Conservation (phyloP, 352 stramenopile genomes). For the Aphanomyces invadans region DNA sequence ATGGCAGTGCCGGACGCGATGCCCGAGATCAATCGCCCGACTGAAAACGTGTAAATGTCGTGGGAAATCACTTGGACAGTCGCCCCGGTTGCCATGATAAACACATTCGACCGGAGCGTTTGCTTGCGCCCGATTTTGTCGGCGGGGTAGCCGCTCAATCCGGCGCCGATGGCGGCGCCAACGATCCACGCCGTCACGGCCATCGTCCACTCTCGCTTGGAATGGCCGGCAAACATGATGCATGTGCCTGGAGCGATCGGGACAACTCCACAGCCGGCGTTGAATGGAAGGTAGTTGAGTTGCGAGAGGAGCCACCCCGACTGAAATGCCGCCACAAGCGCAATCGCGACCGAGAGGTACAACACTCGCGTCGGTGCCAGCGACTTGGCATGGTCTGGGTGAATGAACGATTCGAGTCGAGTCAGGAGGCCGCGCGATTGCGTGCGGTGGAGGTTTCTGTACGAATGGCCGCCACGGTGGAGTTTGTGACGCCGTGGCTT, state of each 20-base stretch:
- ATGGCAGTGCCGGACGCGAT: slow-evolving; percentile 26
- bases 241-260: slow-evolving; percentile 36
- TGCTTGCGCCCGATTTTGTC: slow-evolving; percentile 43
- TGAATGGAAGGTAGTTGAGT: slow-evolving; percentile 46
- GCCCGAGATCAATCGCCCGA: slow-evolving; percentile 29
- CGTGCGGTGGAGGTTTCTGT: not conserved
- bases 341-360: slow-evolving; percentile 38
- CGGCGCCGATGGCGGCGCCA: slow-evolving; percentile 41
- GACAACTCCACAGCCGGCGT: slow-evolving; percentile 34
- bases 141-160: slow-evolving; percentile 31
- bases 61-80: slow-evolving; percentile 25
- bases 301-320: slow-evolving; percentile 51
- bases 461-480: not conserved
- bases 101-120: slow-evolving; percentile 24
- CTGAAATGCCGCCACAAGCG: slow-evolving; percentile 41
- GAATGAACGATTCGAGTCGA: slow-evolving; percentile 12
- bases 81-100: slow-evolving; percentile 21
- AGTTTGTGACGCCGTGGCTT: not conserved
- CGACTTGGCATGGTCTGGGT: not conserved
- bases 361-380: slow-evolving; percentile 31
- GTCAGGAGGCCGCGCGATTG: not conserved
- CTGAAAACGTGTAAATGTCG: slow-evolving; percentile 28
- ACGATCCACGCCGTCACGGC: slow-evolving; percentile 50
- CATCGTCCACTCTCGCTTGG: slow-evolving; percentile 44
- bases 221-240: slow-evolving; percentile 53